Conservation (phyloP, 805 yeast genomes). For the Priceomyces fermenticarens region DNA sequence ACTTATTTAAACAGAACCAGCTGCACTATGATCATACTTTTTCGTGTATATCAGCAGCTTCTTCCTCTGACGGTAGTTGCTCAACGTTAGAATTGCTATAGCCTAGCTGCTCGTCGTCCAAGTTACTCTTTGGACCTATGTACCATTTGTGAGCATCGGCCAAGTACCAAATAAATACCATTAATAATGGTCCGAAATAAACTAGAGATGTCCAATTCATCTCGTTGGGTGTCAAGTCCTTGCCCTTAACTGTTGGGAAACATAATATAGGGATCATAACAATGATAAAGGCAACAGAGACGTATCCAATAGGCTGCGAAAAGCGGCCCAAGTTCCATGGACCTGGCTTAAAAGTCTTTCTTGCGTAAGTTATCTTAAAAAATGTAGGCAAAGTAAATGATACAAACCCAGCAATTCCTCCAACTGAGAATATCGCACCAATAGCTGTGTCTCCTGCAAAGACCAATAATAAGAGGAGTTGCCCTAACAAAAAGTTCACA, state of each 20-base stretch:
- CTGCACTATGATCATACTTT: not conserved
- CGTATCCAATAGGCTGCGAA: slow-evolving; percentile 46
- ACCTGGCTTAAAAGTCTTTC: slow-evolving; percentile 54
- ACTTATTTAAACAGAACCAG: not conserved
- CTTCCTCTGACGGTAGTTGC: not conserved
- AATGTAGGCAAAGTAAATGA: slow-evolving; percentile 66
- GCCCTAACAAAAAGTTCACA: slow-evolving; percentile 54
- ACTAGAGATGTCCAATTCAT: slow-evolving; percentile 70
- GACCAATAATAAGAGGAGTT: slow-evolving; percentile 52
- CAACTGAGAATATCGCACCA: slow-evolving; percentile 69
- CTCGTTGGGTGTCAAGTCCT: slow-evolving; percentile 30
- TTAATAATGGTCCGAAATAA: slow-evolving; percentile 55
- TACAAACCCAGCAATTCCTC: slow-evolving; percentile 66
- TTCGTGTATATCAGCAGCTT: not conserved
- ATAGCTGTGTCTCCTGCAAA: slow-evolving; percentile 66
- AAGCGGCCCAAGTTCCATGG: slow-evolving; percentile 64
- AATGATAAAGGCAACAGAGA: slow-evolving; percentile 48
- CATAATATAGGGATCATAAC: slow-evolving; percentile 60
- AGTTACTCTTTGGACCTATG: slow-evolving; percentile 57
- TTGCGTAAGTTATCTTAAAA: slow-evolving; percentile 54
- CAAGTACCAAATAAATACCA: slow-evolving; percentile 49
- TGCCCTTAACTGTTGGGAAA: slow-evolving; percentile 46
- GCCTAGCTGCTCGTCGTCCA: slow-evolving; percentile 33
- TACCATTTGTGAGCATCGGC: slow-evolving; percentile 58
- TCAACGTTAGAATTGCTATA: slow-evolving; percentile 10